Percentiles rank a stretch among this genome's conserved stretches.
These are phyloP conservation scores for Alectoria sarmentosa DNA, from an alignment of 495 filamentous ascomycete species.

Conservation along the genomic window DNA sequence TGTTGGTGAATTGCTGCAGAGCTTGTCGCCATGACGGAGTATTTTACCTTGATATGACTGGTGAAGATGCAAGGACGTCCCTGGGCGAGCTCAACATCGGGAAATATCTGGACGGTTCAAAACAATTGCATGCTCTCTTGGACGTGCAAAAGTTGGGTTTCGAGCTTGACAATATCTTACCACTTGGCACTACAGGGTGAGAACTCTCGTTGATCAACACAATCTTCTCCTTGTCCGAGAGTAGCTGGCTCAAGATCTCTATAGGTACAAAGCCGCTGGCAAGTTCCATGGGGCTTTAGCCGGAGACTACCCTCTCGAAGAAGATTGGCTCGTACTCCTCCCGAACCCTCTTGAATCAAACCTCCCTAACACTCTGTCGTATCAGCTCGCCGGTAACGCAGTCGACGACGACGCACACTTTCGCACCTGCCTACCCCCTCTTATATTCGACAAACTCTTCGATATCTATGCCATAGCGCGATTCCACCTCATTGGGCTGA, in stretches of 20 bases:
- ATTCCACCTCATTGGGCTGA: not conserved
- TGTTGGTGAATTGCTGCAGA: not conserved
- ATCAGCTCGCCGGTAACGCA: not conserved
- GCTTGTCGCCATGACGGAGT: conserved; percentile 5
- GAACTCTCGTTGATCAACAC: not conserved
- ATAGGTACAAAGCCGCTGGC: not conserved
- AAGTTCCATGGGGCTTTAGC: not conserved
- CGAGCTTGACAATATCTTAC: not conserved
- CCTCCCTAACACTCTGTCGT: not conserved
- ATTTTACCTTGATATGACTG: conserved; percentile 4
- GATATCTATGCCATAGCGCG: not conserved
- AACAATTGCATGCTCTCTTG: not conserved
- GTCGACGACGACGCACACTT: not conserved
- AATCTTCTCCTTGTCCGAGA: no score
- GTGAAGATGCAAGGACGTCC: not conserved
- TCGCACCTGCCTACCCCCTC: not conserved
- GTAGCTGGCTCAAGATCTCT: not conserved
- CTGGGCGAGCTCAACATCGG: not conserved
- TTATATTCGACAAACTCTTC: not conserved
- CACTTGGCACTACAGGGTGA: not conserved
- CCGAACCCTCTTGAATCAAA: not conserved
- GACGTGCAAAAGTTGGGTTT: not conserved
- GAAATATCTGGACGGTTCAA: not conserved
- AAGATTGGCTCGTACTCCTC: conserved; percentile 2
- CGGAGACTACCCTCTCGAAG: not conserved